Evolutionary conservation across 2,329 filamentous ascomycete genomes (phyloP), one percentile per base, ranked within the genome.

Genomic region (Scytalidium sp.): DNA sequence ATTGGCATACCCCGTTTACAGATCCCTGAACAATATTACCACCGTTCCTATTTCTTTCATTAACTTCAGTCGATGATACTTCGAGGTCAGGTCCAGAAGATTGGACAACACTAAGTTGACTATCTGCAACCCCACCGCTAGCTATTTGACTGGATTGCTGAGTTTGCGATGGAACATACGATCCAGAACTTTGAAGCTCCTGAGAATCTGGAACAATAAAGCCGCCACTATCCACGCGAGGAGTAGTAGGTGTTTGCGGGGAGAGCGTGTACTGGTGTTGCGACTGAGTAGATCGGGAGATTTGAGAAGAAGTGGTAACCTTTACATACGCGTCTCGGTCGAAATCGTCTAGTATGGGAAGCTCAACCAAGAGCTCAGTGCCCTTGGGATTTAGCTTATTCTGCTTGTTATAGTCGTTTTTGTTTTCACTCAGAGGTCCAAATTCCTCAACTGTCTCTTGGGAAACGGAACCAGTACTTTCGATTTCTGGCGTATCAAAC

Each of bases 351-450:
- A 40, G 44, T 25, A 40, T 21, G 6, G 41, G 36, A 43, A 61
- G 50, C 40, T 57, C 53, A 21, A 59, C 47, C 15, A 22, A 36
- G 23, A 50, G 15, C 5, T 43, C 17, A 39, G 19, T 23, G 27
- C 41, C 21, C 5, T 21, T 45, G 15, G n/a, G 20, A 22, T 43
- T 53, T 10, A 50, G 45, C 15, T 46, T 22, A 21, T 54, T 32
- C n/a, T 56, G 54, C 19, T 59, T 54, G 47, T 61, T 57, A 57
- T 60, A 60, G 23, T 52, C 59, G 52, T 62, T 59, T 29, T 54
- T 56, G 13, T 62, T 60, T 42, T 60, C 59, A 15, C 19, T 50
- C 15, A 19, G 19, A 17, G 15, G 40, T 32, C 36, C 19, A 36
- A 50, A 41, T 9, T 27, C 32, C 25, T 20, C 42, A 29, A 45